These are phyloP conservation scores for Pichia sp. DNA, from an alignment of 1,139 yeast species.

Conservation along the genomic window DNA sequence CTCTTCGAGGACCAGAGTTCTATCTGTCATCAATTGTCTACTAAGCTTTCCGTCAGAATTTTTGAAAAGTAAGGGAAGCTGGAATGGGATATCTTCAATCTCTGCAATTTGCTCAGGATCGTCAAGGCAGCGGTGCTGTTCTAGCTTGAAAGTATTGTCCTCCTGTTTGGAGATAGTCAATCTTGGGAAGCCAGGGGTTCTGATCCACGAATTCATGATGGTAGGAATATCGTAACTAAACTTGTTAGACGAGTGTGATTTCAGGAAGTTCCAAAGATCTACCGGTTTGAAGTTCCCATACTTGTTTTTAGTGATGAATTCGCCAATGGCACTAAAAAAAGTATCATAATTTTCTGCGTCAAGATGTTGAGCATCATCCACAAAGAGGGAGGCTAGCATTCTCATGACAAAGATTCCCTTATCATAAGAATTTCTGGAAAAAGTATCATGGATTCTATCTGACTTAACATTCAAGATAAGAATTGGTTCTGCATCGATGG, in stretches of 20 bases:
- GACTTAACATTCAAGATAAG: conserved; percentile 25
- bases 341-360: conserved; percentile 29
- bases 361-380: conserved; percentile 20
- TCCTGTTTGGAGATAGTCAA: conserved; percentile 33
- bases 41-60: conserved; percentile 32
- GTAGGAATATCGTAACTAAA: conserved; percentile 30
- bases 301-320: conserved; percentile 34
- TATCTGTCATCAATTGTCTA: conserved; percentile 42
- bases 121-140: conserved; percentile 46
- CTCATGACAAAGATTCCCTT: conserved; percentile 58
- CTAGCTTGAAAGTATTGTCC: conserved; percentile 27
- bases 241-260: conserved; percentile 19
- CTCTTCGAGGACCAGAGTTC: conserved; percentile 33
- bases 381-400: conserved; percentile 43
- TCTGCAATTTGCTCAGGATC: conserved; percentile 18
- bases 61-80: conserved; percentile 46
- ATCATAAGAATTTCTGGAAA: conserved; percentile 50
- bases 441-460: conserved; percentile 38
- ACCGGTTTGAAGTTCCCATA: conserved; percentile 41
- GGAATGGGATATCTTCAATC: conserved; percentile 41
- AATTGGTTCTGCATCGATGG: conserved; percentile 27
- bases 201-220: conserved; percentile 53
- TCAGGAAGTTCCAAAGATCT: conserved; percentile 46
- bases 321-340: conserved; percentile 35
- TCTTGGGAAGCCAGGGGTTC: conserved; percentile 53